Conservation (phyloP, 2,329 filamentous ascomycete species). For the Cercospora zeina region DNA sequence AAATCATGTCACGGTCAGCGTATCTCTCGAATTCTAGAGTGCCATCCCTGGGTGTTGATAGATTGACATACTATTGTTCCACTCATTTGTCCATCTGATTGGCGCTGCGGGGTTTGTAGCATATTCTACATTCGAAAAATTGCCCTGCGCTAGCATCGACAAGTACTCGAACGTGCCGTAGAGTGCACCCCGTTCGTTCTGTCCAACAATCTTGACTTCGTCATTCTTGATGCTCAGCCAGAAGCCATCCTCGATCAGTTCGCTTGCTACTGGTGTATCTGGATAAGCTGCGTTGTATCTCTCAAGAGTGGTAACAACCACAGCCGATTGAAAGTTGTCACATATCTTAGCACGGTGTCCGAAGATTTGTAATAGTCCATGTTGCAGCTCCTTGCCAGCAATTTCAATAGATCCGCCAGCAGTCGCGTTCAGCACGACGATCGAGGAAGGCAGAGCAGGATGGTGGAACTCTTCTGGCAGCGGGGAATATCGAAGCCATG, state of each 20-base stretch:
- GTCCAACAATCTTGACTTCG: constrained; percentile 60
- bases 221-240: constrained; percentile 55
- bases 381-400: constrained; percentile 56
- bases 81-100: constrained; percentile 71
- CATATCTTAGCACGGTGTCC: constrained; percentile 45
- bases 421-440: constrained; percentile 56
- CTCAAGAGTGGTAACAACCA: constrained; percentile 54
- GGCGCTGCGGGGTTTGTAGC: constrained; percentile 60
- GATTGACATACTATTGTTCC: constrained; percentile 61
- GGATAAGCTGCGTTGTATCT: constrained; percentile 45
- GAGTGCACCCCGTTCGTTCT: constrained; percentile 66
- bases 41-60: constrained; percentile 53
- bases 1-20: background rate
- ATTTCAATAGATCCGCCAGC: constrained; percentile 57
- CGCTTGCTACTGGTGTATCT: constrained; percentile 5
- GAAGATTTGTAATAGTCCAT: constrained; percentile 60
- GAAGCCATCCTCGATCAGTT: constrained; percentile 61
- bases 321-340: constrained; percentile 36
- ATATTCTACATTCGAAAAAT: constrained; percentile 52
- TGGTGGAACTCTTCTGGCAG: constrained; percentile 53
- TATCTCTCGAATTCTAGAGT: background rate
- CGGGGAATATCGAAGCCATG: constrained; percentile 65
- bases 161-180: constrained; percentile 71
- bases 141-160: constrained; percentile 62
- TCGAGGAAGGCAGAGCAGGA: constrained; percentile 52